Base-by-base conservation (phyloP, 1,284 basidiomycete species). In the Austroboletus olivaceoglutinosus region DNA sequence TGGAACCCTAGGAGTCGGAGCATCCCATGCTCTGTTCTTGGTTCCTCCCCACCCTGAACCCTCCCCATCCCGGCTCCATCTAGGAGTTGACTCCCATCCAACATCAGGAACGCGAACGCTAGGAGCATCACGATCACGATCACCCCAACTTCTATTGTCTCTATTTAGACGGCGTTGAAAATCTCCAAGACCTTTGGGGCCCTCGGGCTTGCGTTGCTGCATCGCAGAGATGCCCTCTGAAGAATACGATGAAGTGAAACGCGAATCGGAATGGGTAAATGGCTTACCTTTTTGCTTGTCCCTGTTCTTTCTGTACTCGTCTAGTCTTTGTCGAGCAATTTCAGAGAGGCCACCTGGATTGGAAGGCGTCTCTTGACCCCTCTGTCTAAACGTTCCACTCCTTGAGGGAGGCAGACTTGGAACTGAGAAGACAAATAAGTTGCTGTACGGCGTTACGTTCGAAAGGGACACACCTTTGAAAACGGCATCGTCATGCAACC, bases 311-410 rank as follows among this genome's bases (percentile, higher is more conserved):
- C 88, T 78, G 60, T 89, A 73, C 53, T 93, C 93, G 48, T 94
- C 92, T 27, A 97, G 69, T 53, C 80, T 73, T 58, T 79, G 76
- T 23, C 85, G 76, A 10, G 87, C 92, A 1, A 75, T 71, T 23
- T 92, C 87, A 0, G 89, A 89, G 27, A 98, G 73, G 12, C 94
- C 95, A 43, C 91, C 88, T 1, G 91, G 87, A 65, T 95, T 91
- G n/a, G 93, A 95, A 0, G 94, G 94, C 0, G 94, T 98, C 58
- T 96, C 93, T 58, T 90, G 89, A 0, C 85, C 89, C 58, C 88
- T 75, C 53, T 90, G 84, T 12, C 94, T 81, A 2, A 78, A 68
- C 59, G 87, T 82, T 34, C 73, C 74, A 13, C 74, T 70, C 40
- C 83, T 78, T 16, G 77, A 70, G 48, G 77, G 73, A 50, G 89